Conservation (phyloP, 345 rosid species). For the Dimocarpus longan region DNA sequence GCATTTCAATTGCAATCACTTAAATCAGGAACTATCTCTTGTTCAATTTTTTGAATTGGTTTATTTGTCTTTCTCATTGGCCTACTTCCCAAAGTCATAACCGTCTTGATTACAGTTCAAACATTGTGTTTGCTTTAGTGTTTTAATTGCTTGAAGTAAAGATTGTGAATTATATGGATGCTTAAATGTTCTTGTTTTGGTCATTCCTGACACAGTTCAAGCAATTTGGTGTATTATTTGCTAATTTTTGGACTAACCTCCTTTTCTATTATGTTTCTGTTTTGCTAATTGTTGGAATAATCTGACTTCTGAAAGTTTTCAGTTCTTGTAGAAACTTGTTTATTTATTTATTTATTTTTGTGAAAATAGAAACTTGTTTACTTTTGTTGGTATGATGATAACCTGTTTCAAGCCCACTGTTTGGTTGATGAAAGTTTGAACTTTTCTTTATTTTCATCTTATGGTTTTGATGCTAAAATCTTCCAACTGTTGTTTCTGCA, state of each 20-base stretch:
- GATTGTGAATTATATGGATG: background rate
- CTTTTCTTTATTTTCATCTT: background rate
- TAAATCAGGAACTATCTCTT: slow-evolving; percentile 1
- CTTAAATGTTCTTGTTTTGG: background rate
- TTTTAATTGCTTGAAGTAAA: background rate
- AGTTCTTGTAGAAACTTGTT: background rate
- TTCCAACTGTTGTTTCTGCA: background rate
- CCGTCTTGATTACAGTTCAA: background rate
- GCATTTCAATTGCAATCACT: slow-evolving; percentile 1
- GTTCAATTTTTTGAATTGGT: background rate
- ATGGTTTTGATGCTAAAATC: background rate
- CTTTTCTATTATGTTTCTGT: slow-evolving; percentile 4
- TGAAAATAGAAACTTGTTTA: too few relatives aligned
- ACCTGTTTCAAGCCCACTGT: background rate
- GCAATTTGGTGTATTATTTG: background rate
- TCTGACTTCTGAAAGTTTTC: background rate
- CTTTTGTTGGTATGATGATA: background rate
- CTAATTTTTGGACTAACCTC: too few relatives aligned
- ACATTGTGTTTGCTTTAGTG: background rate
- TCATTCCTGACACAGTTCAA: background rate
- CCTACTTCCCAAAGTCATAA: too few relatives aligned
- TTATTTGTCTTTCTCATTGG: background rate
- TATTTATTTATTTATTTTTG: too few relatives aligned
- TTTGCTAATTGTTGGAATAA: background rate
- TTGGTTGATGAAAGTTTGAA: background rate